phyloP scores from a whole-genome alignment of 2,329 filamentous ascomycete species.

The Tetracladium maxilliforme region DNA sequence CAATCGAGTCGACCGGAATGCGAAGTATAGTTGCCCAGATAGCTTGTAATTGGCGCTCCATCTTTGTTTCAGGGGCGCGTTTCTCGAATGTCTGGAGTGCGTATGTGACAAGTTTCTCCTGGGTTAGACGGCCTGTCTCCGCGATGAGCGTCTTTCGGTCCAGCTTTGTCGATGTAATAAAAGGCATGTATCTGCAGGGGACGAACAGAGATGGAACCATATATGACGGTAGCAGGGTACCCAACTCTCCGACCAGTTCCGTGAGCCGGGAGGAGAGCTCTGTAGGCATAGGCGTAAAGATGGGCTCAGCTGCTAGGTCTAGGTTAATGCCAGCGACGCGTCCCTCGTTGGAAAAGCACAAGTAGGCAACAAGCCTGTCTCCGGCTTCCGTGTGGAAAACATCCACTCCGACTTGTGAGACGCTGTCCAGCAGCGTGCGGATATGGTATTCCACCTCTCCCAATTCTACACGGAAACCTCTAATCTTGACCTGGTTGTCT shows the following conservation, averaged over 20 bases:
- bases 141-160: constrained; percentile 21
- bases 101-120: no score
- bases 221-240: constrained; percentile 17
- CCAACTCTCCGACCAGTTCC: neutral
- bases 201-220: constrained; percentile 19
- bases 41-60: constrained; percentile 3
- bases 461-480: constrained; percentile 8
- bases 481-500: constrained; percentile 22
- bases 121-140: no score
- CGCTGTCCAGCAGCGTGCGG: no score
- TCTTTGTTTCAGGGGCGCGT: no score
- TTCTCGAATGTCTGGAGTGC: no score
- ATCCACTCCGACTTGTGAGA: no score
- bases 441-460: constrained; percentile 23
- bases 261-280: neutral
- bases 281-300: neutral
- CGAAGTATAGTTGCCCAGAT: constrained; percentile 6
- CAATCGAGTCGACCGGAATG: constrained; percentile 4
- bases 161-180: constrained; percentile 13
- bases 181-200: constrained; percentile 11
- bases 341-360: no score
- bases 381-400: no score
- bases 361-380: no score
- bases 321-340: no score
- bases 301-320: no score